Percentiles rank a stretch among this genome's conserved stretches.
Evolutionary conservation across 768 basidiomycete species (phyloP).

Genomic region (Tulasnella sp.): DNA sequence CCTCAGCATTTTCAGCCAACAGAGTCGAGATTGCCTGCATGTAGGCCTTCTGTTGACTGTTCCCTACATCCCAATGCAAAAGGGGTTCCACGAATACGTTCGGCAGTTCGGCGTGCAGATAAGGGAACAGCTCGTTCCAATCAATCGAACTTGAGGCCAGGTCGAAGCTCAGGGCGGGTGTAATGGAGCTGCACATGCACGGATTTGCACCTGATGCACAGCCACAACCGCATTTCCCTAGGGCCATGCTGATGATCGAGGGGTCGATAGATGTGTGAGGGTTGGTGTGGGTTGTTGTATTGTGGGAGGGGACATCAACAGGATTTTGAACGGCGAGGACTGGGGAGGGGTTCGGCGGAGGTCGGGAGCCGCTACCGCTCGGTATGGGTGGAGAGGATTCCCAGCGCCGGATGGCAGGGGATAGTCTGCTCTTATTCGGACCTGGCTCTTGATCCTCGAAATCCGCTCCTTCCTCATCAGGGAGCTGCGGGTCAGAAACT

Average conservation of each 20-base stretch:
- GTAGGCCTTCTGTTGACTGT: no score
- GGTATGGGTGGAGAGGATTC: background rate
- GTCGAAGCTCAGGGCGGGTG: background rate
- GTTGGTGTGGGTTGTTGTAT: background rate
- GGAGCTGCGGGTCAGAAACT: background rate
- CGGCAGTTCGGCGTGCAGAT: slow-evolving; percentile 12
- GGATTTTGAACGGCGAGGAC: background rate
- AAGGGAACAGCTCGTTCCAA: slow-evolving; percentile 12
- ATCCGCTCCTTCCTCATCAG: slow-evolving; percentile 1
- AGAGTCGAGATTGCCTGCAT: no score
- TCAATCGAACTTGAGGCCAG: background rate
- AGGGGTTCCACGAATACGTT: slow-evolving; percentile 9
- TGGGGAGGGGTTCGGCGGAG: background rate
- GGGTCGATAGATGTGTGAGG: slow-evolving; percentile 6
- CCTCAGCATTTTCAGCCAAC: no score
- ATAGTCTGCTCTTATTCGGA: background rate
- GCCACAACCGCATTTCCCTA: slow-evolving; percentile 12
- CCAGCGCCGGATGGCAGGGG: background rate
- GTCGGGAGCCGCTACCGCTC: background rate
- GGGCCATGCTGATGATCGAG: slow-evolving; percentile 9
- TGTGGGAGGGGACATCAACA: no score
- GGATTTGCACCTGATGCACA: slow-evolving; percentile 3
- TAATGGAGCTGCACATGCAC: slow-evolving; percentile 3
- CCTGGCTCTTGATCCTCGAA: background rate
- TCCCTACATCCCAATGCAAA: no score